Conservation (phyloP, 2,329 filamentous ascomycete species). For the Monosporascus sp. region DNA sequence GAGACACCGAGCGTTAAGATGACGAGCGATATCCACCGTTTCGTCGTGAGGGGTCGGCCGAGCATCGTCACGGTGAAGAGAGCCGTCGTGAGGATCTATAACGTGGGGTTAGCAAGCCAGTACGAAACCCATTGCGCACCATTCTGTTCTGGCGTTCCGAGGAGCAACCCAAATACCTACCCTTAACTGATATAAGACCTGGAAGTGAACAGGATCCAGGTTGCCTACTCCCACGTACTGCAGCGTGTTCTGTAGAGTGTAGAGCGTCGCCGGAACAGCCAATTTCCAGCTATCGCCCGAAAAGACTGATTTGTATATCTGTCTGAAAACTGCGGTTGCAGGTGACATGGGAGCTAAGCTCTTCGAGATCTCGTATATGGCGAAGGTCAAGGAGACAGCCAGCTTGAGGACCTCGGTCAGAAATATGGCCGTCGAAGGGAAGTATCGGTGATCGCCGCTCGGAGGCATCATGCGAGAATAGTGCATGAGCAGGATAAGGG, state of each 20-base stretch:
- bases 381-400: conserved; percentile 76
- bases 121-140: neutral
- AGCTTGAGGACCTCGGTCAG: conserved; percentile 91
- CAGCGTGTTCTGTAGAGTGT: conserved; percentile 88
- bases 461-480: conserved; percentile 93
- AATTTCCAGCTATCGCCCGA: conserved; percentile 92
- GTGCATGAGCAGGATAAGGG: conserved; percentile 79
- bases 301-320: conserved; percentile 77
- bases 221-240: conserved; percentile 92
- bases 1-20: conserved; percentile 77
- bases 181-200: conserved; percentile 90
- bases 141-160: neutral
- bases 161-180: conserved; percentile 29
- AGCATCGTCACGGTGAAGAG: conserved; percentile 80
- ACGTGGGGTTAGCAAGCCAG: conserved; percentile 4
- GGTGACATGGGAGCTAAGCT: conserved; percentile 74
- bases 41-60: conserved; percentile 60
- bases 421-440: conserved; percentile 89
- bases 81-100: conserved; percentile 76
- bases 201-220: conserved; percentile 86
- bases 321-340: conserved; percentile 72
- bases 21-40: conserved; percentile 76
- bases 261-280: conserved; percentile 80
- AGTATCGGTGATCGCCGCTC: conserved; percentile 77
- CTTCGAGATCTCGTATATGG: conserved; percentile 79